phyloP scores from a whole-genome alignment of 352 stramenopile genomes.

The Phytophthora fragariae region DNA sequence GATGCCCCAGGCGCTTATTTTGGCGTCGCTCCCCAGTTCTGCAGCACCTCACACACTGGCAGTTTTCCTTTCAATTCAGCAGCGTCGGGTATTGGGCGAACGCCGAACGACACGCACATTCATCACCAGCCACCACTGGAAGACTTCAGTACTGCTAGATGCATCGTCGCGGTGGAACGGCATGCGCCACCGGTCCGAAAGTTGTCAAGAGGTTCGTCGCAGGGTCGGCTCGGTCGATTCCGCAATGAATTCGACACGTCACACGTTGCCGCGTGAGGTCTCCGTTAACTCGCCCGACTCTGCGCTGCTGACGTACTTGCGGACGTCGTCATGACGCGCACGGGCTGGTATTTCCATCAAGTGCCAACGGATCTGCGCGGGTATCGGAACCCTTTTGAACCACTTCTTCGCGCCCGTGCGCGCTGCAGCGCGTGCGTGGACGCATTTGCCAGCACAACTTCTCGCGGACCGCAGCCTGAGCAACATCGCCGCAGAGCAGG shows the following conservation, averaged over 20 bases:
- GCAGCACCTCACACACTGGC: too few species aligned
- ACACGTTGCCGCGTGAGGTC: not conserved
- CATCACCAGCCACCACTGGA: not conserved
- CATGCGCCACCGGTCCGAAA: too few species aligned
- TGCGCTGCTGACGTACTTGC: slow-evolving; percentile 11
- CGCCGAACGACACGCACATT: not conserved
- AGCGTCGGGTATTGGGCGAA: too few species aligned
- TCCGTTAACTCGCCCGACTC: slow-evolving; percentile 3
- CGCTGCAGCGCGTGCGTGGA: not conserved
- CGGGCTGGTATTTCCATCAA: too few species aligned
- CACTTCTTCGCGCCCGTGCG: not conserved
- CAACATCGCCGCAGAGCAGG: slow-evolving; percentile 2
- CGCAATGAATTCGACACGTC: slow-evolving; percentile 3
- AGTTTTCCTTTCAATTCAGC: too few species aligned
- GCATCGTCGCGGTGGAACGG: not conserved
- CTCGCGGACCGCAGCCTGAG: not conserved
- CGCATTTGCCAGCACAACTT: not conserved
- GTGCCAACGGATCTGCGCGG: not conserved
- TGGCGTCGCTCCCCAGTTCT: too few species aligned
- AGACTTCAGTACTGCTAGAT: not conserved
- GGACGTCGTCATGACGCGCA: not conserved
- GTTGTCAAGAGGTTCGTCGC: not conserved
- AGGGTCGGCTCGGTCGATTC: not conserved
- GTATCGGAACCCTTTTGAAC: not conserved
- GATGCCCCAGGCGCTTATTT: too few species aligned